Percentiles rank a stretch among this genome's conserved stretches.
Evolutionary conservation across 495 filamentous ascomycete species (phyloP).

Genomic region (Neurospora sp.): DNA sequence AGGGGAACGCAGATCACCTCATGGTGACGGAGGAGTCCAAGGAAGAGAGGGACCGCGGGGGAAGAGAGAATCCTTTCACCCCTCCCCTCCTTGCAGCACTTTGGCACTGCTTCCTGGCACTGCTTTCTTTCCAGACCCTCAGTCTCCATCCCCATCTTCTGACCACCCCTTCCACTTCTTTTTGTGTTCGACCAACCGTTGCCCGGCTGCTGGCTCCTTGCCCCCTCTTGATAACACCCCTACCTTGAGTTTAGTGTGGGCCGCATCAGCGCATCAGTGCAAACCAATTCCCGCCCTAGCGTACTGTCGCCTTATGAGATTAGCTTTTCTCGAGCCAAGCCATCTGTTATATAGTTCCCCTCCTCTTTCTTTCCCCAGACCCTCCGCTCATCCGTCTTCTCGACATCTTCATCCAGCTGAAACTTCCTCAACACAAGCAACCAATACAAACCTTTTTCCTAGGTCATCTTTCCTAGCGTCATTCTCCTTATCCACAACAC

Average conservation of each 20-base stretch:
- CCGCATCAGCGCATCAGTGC: constrained; percentile 3
- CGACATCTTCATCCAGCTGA: not conserved
- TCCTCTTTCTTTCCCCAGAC: not conserved
- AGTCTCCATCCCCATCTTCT: not conserved
- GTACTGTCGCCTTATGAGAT: constrained; percentile 11
- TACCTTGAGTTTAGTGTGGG: not conserved
- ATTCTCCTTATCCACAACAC: not conserved
- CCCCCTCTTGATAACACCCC: not conserved
- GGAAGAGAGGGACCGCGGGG: not conserved
- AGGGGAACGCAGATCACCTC: not conserved
- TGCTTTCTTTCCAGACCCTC: not conserved
- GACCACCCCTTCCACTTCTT: not conserved
- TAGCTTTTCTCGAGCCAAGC: constrained; percentile 10
- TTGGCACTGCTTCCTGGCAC: not conserved
- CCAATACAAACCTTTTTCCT: not conserved
- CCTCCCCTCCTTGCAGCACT: not conserved
- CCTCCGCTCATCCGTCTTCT: constrained; percentile 5
- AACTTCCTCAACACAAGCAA: not conserved
- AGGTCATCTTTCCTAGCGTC: not conserved
- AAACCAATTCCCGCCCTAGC: constrained; percentile 4
- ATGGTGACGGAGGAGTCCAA: not conserved
- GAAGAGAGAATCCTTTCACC: not conserved
- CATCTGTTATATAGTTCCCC: constrained; percentile 19
- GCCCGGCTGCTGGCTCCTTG: not conserved
- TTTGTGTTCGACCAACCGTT: not conserved